A percentile compares a stretch with the other conserved stretches of the same genome.
These are phyloP conservation scores for Volvariella surrecta DNA, from an alignment of 1,284 basidiomycete species.

Conservation along the genomic window DNA sequence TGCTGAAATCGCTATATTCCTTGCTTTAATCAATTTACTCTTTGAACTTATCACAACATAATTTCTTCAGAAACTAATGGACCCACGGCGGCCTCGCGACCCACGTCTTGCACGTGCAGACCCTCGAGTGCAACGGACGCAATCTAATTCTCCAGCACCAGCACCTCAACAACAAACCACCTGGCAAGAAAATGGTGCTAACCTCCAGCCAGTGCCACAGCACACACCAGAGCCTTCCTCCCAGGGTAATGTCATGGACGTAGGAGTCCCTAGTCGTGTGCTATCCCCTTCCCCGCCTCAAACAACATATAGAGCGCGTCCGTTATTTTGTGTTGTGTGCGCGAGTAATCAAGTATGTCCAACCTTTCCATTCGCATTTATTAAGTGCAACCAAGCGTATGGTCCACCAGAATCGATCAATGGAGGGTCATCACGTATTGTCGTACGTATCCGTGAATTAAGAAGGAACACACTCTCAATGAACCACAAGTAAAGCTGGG, in stretches of 20 bases:
- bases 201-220: neutral
- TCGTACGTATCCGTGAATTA: conserved; percentile 44
- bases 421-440: conserved; percentile 95
- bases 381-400: conserved; percentile 12
- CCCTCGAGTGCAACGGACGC: conserved; percentile 50
- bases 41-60: conserved; percentile 5
- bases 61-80: conserved; percentile 37
- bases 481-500: conserved; percentile 66
- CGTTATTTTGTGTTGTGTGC: conserved; percentile 95
- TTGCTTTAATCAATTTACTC: conserved; percentile 11
- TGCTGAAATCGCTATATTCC: conserved; percentile 48
- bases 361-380: conserved; percentile 2
- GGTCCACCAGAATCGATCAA: conserved; percentile 81
- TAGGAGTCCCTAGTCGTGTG: conserved; percentile 3
- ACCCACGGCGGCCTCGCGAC: conserved; percentile 71
- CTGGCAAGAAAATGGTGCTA: conserved; percentile 3
- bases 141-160: conserved; percentile 31
- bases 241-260: conserved; percentile 2
- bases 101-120: conserved; percentile 65
- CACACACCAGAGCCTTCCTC: neutral
- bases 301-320: conserved; percentile 48
- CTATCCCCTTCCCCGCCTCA: conserved; percentile 5
- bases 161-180: conserved; percentile 15
- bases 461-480: conserved; percentile 6
- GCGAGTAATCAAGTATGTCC: conserved; percentile 89